Conservation (phyloP, 2,329 filamentous ascomycete genomes). For the Emericellopsis cladophorae region DNA sequence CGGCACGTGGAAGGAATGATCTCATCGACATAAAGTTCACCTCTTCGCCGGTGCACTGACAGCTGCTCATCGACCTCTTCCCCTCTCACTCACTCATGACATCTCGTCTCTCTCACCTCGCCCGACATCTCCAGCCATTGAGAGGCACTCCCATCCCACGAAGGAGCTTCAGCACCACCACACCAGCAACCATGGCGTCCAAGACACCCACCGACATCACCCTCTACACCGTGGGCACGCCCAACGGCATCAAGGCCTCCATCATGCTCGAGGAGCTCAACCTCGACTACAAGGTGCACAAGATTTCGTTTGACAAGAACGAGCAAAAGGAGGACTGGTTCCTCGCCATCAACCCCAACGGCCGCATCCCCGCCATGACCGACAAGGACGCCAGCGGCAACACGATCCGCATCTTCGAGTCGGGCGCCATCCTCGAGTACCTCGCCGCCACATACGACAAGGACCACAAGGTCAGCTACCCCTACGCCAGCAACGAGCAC, state of each 20-base stretch:
- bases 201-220: slow-evolving; percentile 45
- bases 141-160: not conserved
- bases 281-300: slow-evolving; percentile 55
- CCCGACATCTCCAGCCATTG: slow-evolving; percentile 1
- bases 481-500: slow-evolving; percentile 57
- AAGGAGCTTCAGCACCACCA: not conserved
- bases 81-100: not conserved
- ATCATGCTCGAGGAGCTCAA: slow-evolving; percentile 79
- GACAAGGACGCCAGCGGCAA: slow-evolving; percentile 66
- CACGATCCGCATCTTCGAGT: slow-evolving; percentile 68
- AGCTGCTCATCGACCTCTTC: not conserved
- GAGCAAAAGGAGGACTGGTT: slow-evolving; percentile 82
- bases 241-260: slow-evolving; percentile 83
- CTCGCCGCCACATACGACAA: slow-evolving; percentile 70
- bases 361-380: slow-evolving; percentile 77
- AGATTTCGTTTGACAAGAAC: slow-evolving; percentile 61
- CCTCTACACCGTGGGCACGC: slow-evolving; percentile 71
- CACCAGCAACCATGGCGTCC: not conserved
- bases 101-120: not conserved
- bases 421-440: slow-evolving; percentile 74
- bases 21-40: not conserved
- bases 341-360: slow-evolving; percentile 84
- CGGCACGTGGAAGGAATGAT: too few relatives aligned
- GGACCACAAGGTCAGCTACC: slow-evolving; percentile 73
- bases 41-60: not conserved